Percentiles rank a stretch among this genome's conserved stretches.
Evolutionary conservation across 2,329 filamentous ascomycete genomes (phyloP).

Genomic region (Xylaria sp.): DNA sequence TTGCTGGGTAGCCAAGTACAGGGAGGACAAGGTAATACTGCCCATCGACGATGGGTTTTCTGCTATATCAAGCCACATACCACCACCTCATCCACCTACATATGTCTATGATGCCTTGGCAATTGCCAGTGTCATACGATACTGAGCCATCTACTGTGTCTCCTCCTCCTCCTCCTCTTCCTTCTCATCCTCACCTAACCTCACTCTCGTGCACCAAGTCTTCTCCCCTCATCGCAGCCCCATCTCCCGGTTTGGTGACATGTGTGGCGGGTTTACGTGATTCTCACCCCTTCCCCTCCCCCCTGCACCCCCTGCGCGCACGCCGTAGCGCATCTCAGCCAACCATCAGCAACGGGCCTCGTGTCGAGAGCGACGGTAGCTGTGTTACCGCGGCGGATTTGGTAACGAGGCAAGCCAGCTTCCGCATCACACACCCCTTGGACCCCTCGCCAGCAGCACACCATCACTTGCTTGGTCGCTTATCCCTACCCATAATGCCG

Average conservation of each 20-base stretch:
- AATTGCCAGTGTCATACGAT: constrained; percentile 17
- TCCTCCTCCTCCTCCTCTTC: not conserved
- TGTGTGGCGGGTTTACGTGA: constrained; percentile 3
- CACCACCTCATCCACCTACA: not conserved
- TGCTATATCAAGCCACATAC: constrained; percentile 3
- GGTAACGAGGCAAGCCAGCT: not conserved
- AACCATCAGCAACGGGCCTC: constrained; percentile 7
- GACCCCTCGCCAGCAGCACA: constrained; percentile 30
- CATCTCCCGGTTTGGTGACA: not conserved
- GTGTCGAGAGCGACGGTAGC: constrained; percentile 4
- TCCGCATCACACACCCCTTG: constrained; percentile 22
- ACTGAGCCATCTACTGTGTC: not conserved
- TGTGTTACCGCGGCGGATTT: not conserved
- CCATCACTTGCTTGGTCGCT: constrained; percentile 25
- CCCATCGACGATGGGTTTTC: too few relatives aligned
- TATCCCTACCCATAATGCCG: constrained; percentile 41
- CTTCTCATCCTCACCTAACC: not conserved
- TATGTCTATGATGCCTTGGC: constrained; percentile 14
- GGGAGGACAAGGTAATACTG: too few relatives aligned
- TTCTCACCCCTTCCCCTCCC: not conserved
- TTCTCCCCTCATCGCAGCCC: not conserved
- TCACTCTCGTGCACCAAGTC: not conserved
- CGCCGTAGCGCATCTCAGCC: not conserved
- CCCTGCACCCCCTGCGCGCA: constrained; percentile 1
- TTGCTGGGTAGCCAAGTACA: too few relatives aligned